These are phyloP conservation scores for Melaleuca alternifolia DNA, from an alignment of 345 rosid species.

Conservation along the genomic window DNA sequence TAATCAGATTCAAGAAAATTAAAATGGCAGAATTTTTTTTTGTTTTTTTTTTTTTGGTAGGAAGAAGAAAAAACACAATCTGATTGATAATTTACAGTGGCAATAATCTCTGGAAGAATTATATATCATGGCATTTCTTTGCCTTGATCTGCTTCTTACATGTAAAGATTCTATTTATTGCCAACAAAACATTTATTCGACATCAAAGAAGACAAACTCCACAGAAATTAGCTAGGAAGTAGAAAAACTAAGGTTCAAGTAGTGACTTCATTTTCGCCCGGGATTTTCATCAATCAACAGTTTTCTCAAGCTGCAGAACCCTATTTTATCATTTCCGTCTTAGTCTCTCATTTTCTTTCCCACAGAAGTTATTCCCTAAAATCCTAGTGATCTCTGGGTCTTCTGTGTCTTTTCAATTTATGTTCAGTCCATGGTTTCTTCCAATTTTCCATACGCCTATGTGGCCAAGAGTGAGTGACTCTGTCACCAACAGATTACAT, in stretches of 20 bases:
- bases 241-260: background rate
- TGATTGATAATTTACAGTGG: background rate
- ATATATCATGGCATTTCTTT: background rate
- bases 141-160: background rate
- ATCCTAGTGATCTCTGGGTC: background rate
- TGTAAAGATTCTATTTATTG: background rate
- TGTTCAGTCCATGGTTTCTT: background rate
- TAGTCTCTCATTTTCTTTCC: background rate
- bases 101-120: background rate
- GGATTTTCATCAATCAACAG: background rate
- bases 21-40: background rate
- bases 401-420: background rate
- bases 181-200: background rate
- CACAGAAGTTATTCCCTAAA: background rate
- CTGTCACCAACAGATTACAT: background rate
- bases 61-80: background rate
- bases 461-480: background rate
- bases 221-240: background rate
- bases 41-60: too few species aligned
- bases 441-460: background rate
- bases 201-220: background rate
- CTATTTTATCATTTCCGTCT: background rate
- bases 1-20: background rate
- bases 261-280: background rate
- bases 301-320: background rate